Evolutionary conservation across 2,329 filamentous ascomycete species (phyloP).

Genomic region (Clonostachys chloroleuca): DNA sequence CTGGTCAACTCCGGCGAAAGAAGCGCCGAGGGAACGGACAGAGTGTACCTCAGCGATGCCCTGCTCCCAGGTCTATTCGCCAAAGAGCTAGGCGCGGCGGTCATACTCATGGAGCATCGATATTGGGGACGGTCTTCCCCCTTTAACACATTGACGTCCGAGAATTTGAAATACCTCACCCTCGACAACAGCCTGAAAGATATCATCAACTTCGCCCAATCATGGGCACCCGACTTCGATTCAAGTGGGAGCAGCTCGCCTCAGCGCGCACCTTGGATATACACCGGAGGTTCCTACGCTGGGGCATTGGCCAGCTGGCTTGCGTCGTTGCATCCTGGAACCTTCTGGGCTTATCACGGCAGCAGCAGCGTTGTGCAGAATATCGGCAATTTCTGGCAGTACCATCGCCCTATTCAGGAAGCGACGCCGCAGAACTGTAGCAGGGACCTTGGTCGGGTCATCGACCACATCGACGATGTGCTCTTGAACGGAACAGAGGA

Average conservation of each 20-base stretch:
- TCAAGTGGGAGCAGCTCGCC: slow-evolving; percentile 60
- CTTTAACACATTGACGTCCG: slow-evolving; percentile 53
- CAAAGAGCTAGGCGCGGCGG: slow-evolving; percentile 63
- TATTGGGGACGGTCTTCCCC: slow-evolving; percentile 78
- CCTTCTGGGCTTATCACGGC: slow-evolving; percentile 72
- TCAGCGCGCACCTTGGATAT: slow-evolving; percentile 64
- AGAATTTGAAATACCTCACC: slow-evolving; percentile 70
- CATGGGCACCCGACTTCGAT: slow-evolving; percentile 65
- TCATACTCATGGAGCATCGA: slow-evolving; percentile 75
- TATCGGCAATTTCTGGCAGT: slow-evolving; percentile 67
- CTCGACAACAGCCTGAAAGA: slow-evolving; percentile 77
- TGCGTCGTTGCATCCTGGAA: slow-evolving; percentile 66
- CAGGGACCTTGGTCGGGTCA: slow-evolving; percentile 49
- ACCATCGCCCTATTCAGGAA: slow-evolving; percentile 38
- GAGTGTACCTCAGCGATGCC: slow-evolving; percentile 69
- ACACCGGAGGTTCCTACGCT: slow-evolving; percentile 76
- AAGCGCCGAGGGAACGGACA: slow-evolving; percentile 40
- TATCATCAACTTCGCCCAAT: slow-evolving; percentile 68
- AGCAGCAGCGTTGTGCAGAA: slow-evolving; percentile 74
- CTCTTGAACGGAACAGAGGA: slow-evolving; percentile 26
- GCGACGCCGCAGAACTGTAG: slow-evolving; percentile 56
- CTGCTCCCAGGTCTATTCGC: slow-evolving; percentile 63
- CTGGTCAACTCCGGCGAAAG: slow-evolving; percentile 65
- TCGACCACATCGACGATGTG: slow-evolving; percentile 40
- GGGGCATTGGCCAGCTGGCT: slow-evolving; percentile 73